These are phyloP conservation scores for Trifolium dubium DNA, from an alignment of 306 rosid species.

Conservation along the genomic window DNA sequence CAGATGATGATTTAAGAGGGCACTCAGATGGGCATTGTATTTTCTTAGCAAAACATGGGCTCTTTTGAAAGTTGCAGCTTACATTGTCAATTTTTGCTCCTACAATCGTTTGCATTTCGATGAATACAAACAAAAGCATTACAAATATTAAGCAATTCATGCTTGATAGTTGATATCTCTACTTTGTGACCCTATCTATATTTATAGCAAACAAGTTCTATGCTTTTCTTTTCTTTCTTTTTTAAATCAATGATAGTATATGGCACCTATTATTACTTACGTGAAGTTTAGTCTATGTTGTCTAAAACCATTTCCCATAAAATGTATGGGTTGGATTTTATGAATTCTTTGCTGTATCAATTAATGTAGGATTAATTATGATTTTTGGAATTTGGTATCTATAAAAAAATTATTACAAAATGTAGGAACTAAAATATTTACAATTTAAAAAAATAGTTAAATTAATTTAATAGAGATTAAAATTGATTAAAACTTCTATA, in stretches of 20 bases:
- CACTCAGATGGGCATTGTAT: conserved; percentile 65
- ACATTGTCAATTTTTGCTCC: conserved; percentile 35
- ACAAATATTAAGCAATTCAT: conserved; percentile 33
- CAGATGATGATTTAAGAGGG: conserved; percentile 55
- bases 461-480: no score
- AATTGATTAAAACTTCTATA: no score
- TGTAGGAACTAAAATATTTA: no score
- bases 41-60: conserved; percentile 60
- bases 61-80: conserved; percentile 40
- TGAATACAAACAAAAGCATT: conserved; percentile 46
- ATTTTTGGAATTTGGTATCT: no score
- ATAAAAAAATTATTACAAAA: no score
- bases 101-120: conserved; percentile 47
- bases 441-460: no score
- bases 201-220: conserved; percentile 42
- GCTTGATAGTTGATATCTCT: conserved; percentile 29
- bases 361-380: no score
- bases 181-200: conserved; percentile 13
- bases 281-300: not conserved
- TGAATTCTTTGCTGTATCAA: not conserved
- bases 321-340: no score
- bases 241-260: not conserved
- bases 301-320: not conserved
- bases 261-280: conserved; percentile 9
- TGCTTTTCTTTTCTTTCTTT: conserved; percentile 21